Evolutionary conservation across 345 rosid species (phyloP), one percentile per base, ranked within the genome.

Genomic region (Salix exigua): DNA sequence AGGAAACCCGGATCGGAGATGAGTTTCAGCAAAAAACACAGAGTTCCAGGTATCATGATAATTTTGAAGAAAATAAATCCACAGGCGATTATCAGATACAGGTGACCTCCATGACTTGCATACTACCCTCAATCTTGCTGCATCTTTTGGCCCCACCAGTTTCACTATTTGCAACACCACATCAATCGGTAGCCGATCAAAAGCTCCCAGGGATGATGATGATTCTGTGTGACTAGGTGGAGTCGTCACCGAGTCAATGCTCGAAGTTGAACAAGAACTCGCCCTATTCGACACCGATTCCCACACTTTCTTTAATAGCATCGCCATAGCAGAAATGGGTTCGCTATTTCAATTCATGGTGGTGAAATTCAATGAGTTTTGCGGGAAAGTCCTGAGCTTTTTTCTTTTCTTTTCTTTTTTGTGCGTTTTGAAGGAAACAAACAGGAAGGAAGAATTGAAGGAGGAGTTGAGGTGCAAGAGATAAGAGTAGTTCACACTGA

Each of bases 161-260:
- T 74, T 79, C 73, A 95, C 75, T 61, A 95, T 91, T 76, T 87
- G 89, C 63, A 90, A 6, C 71, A 93, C 26, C 23, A 95, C 82
- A 68, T 95, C 99, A 38, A 63, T 51, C 38, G 97, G 97, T 31
- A 95, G 38, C 64, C 76, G 74, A 75, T 95, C 96, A 70, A 91
- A 88, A 33, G 67, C 74, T 17, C 94, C 97, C 2, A 89, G 77
- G 48, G 93, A 88, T 25, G 87, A 80, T 28, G 74, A 68, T 23
- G 73, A 75, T 3, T 78, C 44, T 2, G 42, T 19, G 21, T 48
- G 71, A 50, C 51, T 79, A 70, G 10, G 61, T 19, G 77, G 72
- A 31, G 74, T 60, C 33, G 75, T 13, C 50, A 46, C 0, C 35
- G 76, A 53, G 31, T 17, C 72, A 38, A 18, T 35, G 18, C 42